Conservation (phyloP, 2,329 filamentous ascomycete genomes). For the Capronia americana region DNA sequence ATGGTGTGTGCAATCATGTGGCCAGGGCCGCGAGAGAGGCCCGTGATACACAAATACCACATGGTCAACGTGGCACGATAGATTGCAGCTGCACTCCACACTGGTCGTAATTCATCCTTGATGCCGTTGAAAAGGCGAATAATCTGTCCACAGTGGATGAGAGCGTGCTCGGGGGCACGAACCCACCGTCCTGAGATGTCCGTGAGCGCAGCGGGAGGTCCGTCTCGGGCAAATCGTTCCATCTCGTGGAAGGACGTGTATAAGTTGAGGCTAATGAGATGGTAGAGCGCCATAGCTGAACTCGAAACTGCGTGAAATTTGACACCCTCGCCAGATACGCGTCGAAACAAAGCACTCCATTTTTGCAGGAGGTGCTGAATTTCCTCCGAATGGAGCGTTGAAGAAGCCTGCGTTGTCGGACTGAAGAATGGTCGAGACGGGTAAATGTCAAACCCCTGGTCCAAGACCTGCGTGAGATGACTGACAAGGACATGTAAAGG, state of each 20-base stretch:
- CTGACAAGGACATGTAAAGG: constrained; percentile 11
- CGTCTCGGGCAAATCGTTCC: constrained; percentile 9
- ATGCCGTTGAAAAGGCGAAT: constrained; percentile 1
- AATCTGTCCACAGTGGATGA: constrained; percentile 19
- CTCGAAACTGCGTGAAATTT: background rate
- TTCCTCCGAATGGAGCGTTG: background rate
- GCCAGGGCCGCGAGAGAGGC: background rate
- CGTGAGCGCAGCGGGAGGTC: no score
- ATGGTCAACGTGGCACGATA: constrained; percentile 5
- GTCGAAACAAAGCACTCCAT: background rate
- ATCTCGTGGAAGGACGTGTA: constrained; percentile 4
- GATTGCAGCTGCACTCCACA: constrained; percentile 13
- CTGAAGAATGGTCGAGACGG: background rate
- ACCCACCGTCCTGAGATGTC: background rate
- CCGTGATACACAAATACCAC: background rate
- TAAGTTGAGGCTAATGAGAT: constrained; percentile 9
- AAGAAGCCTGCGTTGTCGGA: constrained; percentile 1
- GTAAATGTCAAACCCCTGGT: background rate
- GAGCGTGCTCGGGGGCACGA: constrained; percentile 2
- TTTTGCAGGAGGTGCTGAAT: background rate
- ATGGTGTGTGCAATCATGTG: background rate
- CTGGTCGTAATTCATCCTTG: background rate
- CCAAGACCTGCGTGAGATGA: constrained; percentile 2
- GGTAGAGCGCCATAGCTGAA: background rate
- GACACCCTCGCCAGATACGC: background rate